phyloP scores from a whole-genome alignment of 1,139 yeast species.

The Pichia sp. region DNA sequence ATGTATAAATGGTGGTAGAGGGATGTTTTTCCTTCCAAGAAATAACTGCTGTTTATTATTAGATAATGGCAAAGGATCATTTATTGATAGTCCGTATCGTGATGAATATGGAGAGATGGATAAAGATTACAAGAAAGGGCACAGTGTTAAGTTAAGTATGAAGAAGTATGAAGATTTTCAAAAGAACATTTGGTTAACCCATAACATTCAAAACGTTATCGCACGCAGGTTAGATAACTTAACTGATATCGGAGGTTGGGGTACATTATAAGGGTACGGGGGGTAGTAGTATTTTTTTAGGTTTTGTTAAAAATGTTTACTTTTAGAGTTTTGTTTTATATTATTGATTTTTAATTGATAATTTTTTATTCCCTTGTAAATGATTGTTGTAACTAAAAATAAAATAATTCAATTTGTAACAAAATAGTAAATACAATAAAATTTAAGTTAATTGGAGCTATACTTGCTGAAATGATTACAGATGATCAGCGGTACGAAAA shows the following conservation, averaged over 20 bases:
- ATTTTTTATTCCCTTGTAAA: too few relatives aligned
- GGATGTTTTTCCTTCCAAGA: conserved; percentile 73
- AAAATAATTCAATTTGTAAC: too few relatives aligned
- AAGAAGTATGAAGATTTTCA: conserved; percentile 63
- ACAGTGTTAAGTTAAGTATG: conserved; percentile 63
- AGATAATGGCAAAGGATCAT: conserved; percentile 68
- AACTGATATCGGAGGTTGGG: conserved; percentile 94
- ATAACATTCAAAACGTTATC: conserved; percentile 69
- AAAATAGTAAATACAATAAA: too few relatives aligned
- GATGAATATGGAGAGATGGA: conserved; percentile 87
- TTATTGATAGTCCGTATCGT: conserved; percentile 75
- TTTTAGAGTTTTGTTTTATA: background rate
- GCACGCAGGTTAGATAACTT: conserved; percentile 75
- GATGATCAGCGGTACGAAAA: too few relatives aligned
- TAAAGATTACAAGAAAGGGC: conserved; percentile 63
- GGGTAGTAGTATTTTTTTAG: background rate
- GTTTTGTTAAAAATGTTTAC: too few relatives aligned
- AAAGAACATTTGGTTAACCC: conserved; percentile 69
- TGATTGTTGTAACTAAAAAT: too few relatives aligned
- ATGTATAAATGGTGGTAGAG: conserved; percentile 59
- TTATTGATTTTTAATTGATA: too few relatives aligned
- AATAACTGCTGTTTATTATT: conserved; percentile 65
- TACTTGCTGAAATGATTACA: too few relatives aligned
- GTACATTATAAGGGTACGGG: conserved; percentile 50
- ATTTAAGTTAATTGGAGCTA: too few relatives aligned